phyloP scores from a whole-genome alignment of 2,329 filamentous ascomycete species.

The Coniosporium uncinatum region DNA sequence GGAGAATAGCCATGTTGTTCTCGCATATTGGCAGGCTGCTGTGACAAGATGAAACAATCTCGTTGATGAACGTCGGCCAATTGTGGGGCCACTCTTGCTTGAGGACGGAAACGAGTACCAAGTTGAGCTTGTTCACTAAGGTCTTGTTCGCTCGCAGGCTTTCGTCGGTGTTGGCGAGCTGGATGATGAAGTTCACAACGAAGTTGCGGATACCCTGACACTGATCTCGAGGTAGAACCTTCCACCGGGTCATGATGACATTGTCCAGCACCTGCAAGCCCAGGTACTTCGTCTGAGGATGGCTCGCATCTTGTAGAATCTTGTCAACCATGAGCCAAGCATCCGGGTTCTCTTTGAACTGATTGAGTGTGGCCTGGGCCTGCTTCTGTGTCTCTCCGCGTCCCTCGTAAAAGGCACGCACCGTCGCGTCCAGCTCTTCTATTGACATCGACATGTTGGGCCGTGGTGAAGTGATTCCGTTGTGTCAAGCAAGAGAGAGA shows the following conservation, averaged over 20 bases:
- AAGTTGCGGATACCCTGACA: conserved; percentile 99
- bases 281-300: conserved; percentile 95
- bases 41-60: conserved; percentile 96
- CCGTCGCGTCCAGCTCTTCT: conserved; percentile 92
- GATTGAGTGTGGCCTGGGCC: conserved; percentile 88
- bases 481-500: no score
- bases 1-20: conserved; percentile 99
- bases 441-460: conserved; percentile 63
- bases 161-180: conserved; percentile 87
- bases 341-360: conserved; percentile 99
- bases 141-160: conserved; percentile 79
- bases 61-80: conserved; percentile 99
- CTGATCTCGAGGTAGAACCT: conserved; percentile 92
- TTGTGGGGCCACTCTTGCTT: conserved; percentile 99
- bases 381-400: conserved; percentile 95
- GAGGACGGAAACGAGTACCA: conserved; percentile 93
- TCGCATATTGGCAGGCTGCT: conserved; percentile 96
- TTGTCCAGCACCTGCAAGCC: conserved; percentile 95
- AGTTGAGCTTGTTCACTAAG: conserved; percentile 95
- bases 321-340: conserved; percentile 97
- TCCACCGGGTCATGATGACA: conserved; percentile 99
- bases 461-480: not conserved
- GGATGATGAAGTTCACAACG: conserved; percentile 97
- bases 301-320: conserved; percentile 88
- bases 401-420: conserved; percentile 96